phyloP scores from a whole-genome alignment of 352 stramenopile genomes.

The Globisporangium sylvaticum region DNA sequence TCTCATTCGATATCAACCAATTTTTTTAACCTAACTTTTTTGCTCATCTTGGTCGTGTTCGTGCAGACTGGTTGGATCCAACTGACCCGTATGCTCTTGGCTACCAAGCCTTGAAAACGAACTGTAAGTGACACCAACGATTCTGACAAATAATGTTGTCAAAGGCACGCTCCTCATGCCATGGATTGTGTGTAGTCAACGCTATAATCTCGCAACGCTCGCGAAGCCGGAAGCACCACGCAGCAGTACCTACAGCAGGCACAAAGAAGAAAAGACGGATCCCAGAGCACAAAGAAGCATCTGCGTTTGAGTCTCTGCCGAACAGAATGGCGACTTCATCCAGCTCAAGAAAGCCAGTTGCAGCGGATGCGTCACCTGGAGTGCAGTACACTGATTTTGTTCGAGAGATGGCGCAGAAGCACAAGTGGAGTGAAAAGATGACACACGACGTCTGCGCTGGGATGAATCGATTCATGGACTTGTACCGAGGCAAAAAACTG shows the following conservation, averaged over 20 bases:
- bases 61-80: conserved; percentile 23
- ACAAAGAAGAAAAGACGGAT: conserved; percentile 9
- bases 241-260: background rate
- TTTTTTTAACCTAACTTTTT: background rate
- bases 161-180: background rate
- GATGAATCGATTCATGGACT: conserved; percentile 35
- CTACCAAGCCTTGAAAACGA: conserved; percentile 38
- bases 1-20: background rate
- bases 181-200: conserved; percentile 3
- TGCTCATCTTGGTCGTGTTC: background rate
- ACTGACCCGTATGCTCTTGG: conserved; percentile 56
- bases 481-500: conserved; percentile 40
- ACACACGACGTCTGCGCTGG: conserved; percentile 27
- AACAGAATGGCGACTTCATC: background rate
- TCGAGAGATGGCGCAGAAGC: conserved; percentile 28
- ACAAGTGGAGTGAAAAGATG: conserved; percentile 30
- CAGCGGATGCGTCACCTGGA: background rate
- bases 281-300: background rate
- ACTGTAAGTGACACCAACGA: conserved; percentile 26
- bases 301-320: background rate
- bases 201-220: background rate
- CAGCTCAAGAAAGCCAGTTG: background rate
- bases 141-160: background rate
- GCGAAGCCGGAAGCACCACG: background rate
- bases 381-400: conserved; percentile 31